Evolutionary conservation across 129 eudicot genomes (phyloP), one percentile per base, ranked within the genome.

Genomic region (Saposhnikovia divaricata): DNA sequence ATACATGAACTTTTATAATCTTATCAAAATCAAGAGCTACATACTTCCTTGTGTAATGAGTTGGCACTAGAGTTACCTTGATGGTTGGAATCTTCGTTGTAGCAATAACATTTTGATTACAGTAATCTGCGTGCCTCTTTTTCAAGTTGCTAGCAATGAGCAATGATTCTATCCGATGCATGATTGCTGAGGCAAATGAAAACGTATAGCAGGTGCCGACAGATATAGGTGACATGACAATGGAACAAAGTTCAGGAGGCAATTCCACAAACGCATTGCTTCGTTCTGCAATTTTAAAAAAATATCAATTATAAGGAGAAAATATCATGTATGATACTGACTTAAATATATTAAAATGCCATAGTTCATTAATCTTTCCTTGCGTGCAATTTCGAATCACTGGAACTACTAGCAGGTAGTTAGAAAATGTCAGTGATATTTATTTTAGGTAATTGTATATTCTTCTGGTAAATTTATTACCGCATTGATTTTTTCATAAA

Each of bases 141-240:
- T 87, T 95, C 66, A 95, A 81, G 85, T 85, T 89, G 70, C 88
- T 38, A 40, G 97, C 97, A 42, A 92, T 48, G 19, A 90, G 89
- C 82, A 85, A 86, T 28, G 96, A 90, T 84, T 95, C 96, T 12
- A 95, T 77, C 21, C 96, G 88, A 84, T 92, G 96, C 96, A 95
- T 89, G 34, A 95, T 79, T 15, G 91, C 90, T 34, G 98, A 94
- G 70, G 91, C 72, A 80, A 88, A 90, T 6, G 96, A 87, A 80
- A 83, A 92, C 3, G 97, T 77, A 87, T 90, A 89, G 43, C 90
- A 45, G 1, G 90, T 90, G 19, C 83, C 47, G 44, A 92, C 39
- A 6, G 96, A 87, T 53, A 95, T 77, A 1, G 98, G 98, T 44
- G 98, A 86, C 96, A 95, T 89, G 48, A 95, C 4, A 6, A 95